Evolutionary conservation across 257 asterid species (phyloP).

Genomic region (Euphrasia confusa): DNA sequence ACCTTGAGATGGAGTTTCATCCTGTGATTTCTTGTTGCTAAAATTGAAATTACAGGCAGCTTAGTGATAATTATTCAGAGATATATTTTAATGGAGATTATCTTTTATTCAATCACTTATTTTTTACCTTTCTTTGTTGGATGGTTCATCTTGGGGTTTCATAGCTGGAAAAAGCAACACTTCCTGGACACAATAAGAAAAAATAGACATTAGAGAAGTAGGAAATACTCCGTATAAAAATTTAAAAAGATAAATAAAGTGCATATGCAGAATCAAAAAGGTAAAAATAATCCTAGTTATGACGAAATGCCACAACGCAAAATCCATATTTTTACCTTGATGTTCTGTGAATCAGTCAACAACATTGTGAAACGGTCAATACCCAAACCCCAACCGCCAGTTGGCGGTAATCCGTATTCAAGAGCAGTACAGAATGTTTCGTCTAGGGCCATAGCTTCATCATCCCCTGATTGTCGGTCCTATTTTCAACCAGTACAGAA

Average conservation of each 20-base stretch:
- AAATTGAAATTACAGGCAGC: background rate
- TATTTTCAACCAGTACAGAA: constrained; percentile 14
- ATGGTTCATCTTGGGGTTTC: constrained; percentile 83
- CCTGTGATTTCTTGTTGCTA: constrained; percentile 31
- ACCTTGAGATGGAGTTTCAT: constrained; percentile 30
- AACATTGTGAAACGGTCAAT: constrained; percentile 80
- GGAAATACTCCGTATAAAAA: background rate
- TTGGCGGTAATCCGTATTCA: constrained; percentile 92
- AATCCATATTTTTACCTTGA: constrained; percentile 45
- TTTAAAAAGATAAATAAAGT: background rate
- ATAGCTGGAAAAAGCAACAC: constrained; percentile 86
- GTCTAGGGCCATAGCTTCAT: constrained; percentile 95
- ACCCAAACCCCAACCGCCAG: constrained; percentile 98
- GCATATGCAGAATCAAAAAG: background rate
- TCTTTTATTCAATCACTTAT: background rate
- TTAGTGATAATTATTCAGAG: background rate
- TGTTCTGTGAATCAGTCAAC: constrained; percentile 90
- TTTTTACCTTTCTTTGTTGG: constrained; percentile 40
- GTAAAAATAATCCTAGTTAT: background rate
- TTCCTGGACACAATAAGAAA: constrained; percentile 42
- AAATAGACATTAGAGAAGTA: background rate
- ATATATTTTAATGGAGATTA: background rate
- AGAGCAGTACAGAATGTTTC: constrained; percentile 85
- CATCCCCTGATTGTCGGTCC: constrained; percentile 98
- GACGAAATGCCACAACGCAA: background rate